Percentiles rank a stretch among this genome's conserved stretches.
phyloP scores from a whole-genome alignment of 78 protist species.

The Bodo saltans region DNA sequence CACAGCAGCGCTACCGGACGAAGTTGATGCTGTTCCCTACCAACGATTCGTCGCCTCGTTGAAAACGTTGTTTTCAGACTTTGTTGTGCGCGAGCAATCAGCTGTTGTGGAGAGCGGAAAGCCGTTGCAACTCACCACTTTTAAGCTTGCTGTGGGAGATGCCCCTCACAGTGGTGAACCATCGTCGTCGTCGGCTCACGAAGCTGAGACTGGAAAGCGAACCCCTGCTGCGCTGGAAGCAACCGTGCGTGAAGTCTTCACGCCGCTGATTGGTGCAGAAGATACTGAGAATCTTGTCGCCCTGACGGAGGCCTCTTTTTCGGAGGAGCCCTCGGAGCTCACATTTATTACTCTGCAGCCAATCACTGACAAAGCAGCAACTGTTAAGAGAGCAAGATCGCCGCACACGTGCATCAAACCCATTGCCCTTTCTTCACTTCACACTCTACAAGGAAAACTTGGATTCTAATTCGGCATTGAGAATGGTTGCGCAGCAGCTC shows the following conservation, averaged over 20 bases:
- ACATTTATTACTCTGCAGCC: not conserved
- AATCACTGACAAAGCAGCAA: not conserved
- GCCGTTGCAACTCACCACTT: too few relatives aligned
- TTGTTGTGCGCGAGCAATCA: conserved; percentile 19
- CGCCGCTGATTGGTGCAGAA: not conserved
- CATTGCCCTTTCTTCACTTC: conserved; percentile 22
- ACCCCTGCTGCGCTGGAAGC: not conserved
- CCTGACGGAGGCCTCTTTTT: not conserved
- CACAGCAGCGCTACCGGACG: too few relatives aligned
- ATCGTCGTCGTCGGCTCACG: not conserved
- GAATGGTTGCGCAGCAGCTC: not conserved
- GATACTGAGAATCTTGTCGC: not conserved
- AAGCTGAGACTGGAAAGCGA: not conserved
- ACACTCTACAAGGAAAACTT: conserved; percentile 61
- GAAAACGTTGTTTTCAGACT: not conserved
- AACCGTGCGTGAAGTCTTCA: not conserved
- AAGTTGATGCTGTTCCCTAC: too few relatives aligned
- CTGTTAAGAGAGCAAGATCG: not conserved
- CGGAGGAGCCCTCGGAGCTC: not conserved
- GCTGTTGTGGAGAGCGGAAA: too few relatives aligned
- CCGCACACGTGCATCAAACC: not conserved
- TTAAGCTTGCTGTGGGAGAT: too few relatives aligned
- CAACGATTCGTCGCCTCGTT: too few relatives aligned
- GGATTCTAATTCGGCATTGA: conserved; percentile 50
- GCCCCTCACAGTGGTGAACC: too few relatives aligned